A percentile compares a stretch with the other conserved stretches of the same genome.
Evolutionary conservation across 2,329 filamentous ascomycete genomes (phyloP).

Genomic region (Exophiala bonariae): DNA sequence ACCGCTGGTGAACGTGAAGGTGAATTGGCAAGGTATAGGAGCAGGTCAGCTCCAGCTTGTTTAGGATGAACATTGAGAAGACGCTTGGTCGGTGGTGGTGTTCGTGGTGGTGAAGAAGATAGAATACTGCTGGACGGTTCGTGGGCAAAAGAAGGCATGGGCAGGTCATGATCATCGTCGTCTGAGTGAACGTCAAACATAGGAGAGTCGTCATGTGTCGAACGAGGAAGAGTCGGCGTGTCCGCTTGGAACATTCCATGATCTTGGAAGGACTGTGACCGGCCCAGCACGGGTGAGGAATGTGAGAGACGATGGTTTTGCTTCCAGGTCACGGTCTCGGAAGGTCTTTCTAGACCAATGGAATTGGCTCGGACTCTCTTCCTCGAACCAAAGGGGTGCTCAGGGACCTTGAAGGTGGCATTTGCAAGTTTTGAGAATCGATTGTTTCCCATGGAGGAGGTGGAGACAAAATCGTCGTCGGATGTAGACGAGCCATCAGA

Average conservation of each 20-base stretch:
- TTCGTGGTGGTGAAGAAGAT: constrained; percentile 80
- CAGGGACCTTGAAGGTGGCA: constrained; percentile 42
- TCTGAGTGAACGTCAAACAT: constrained; percentile 43
- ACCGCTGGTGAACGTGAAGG: constrained; percentile 69
- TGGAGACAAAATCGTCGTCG: constrained; percentile 62
- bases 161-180: constrained; percentile 81
- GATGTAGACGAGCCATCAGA: constrained; percentile 85
- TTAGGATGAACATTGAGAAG: constrained; percentile 53
- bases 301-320: constrained; percentile 73
- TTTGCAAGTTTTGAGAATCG: constrained; percentile 29
- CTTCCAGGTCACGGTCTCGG: constrained; percentile 68
- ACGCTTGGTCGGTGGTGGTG: constrained; percentile 66
- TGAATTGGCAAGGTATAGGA: constrained; percentile 85
- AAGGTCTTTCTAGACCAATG: constrained; percentile 52
- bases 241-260: constrained; percentile 75
- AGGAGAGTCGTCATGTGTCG: constrained; percentile 36
- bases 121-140: constrained; percentile 45
- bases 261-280: constrained; percentile 68
- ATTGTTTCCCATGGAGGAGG: constrained; percentile 67
- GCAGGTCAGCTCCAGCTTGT: constrained; percentile 77
- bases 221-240: constrained; percentile 62
- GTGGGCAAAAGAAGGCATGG: constrained; percentile 70
- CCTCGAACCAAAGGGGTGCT: constrained; percentile 46
- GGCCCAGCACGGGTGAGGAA: constrained; percentile 79
- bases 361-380: constrained; percentile 73